Percentiles rank a stretch among this genome's conserved stretches.
Conservation (phyloP, 495 filamentous ascomycete genomes). For the Neurospora sp. region DNA sequence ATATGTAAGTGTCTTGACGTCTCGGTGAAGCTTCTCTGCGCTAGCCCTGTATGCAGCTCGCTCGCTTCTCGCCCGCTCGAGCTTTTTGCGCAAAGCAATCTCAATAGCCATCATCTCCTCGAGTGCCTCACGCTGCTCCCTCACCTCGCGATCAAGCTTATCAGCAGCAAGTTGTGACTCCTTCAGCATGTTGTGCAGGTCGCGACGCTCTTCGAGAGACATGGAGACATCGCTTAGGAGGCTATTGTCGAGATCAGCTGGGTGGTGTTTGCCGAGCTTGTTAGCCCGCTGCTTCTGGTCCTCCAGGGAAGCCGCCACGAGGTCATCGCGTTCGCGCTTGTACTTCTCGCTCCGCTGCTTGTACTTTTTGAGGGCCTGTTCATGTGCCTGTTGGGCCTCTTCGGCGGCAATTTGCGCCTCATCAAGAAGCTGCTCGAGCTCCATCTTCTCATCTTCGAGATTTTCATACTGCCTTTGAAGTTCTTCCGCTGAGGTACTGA, state of each 20-base stretch:
- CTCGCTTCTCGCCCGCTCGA: conserved; percentile 36
- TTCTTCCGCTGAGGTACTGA: conserved; percentile 70
- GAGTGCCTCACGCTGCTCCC: conserved; percentile 26
- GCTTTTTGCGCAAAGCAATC: conserved; percentile 29
- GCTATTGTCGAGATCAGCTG: conserved; percentile 9
- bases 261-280: background rate
- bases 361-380: conserved; percentile 50
- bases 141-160: conserved; percentile 34
- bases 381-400: conserved; percentile 76
- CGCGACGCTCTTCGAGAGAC: conserved; percentile 35
- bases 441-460: conserved; percentile 82
- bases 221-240: conserved; percentile 19
- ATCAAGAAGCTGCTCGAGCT: conserved; percentile 70
- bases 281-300: conserved; percentile 8
- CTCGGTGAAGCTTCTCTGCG: conserved; percentile 32
- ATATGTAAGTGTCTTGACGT: conserved; percentile 27
- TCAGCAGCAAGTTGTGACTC: conserved; percentile 54
- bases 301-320: conserved; percentile 20
- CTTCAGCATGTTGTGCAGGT: conserved; percentile 58
- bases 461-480: conserved; percentile 77
- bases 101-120: conserved; percentile 24
- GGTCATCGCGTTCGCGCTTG: conserved; percentile 27
- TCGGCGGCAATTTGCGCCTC: conserved; percentile 62
- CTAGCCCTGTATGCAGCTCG: conserved; percentile 33
- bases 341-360: conserved; percentile 44